phyloP scores from a whole-genome alignment of 495 filamentous ascomycete genomes.

The Penicillium daleae region DNA sequence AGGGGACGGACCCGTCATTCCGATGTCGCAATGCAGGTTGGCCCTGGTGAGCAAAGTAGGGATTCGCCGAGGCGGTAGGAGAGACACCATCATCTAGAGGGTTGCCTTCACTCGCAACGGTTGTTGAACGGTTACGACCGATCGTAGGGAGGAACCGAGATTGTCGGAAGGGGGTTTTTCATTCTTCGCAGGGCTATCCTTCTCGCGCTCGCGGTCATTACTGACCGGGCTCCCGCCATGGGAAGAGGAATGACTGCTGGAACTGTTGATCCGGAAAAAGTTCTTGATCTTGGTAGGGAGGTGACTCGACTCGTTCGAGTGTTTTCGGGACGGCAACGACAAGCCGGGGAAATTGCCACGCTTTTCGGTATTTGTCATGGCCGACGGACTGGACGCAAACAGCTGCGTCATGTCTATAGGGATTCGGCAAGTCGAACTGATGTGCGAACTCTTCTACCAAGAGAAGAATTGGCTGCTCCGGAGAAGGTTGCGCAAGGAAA shows the following conservation, averaged over 20 bases:
- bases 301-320: slow-evolving; percentile 58
- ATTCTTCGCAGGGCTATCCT: slow-evolving; percentile 43
- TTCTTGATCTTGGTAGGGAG: slow-evolving; percentile 91
- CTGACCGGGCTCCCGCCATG: slow-evolving; percentile 42
- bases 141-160: slow-evolving; percentile 81
- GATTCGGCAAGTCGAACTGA: slow-evolving; percentile 1
- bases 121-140: slow-evolving; percentile 79
- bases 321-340: slow-evolving; percentile 53
- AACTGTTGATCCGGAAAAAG: slow-evolving; percentile 94
- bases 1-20: slow-evolving; percentile 92
- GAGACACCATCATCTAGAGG: slow-evolving; percentile 84
- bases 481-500: slow-evolving; percentile 16
- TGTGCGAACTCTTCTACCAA: slow-evolving; percentile 5
- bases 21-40: slow-evolving; percentile 91
- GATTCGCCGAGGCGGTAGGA: slow-evolving; percentile 93
- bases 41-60: slow-evolving; percentile 96
- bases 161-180: slow-evolving; percentile 77
- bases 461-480: slow-evolving; percentile 6
- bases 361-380: slow-evolving; percentile 49
- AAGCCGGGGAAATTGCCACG: slow-evolving; percentile 51
- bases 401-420: slow-evolving; percentile 49
- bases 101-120: slow-evolving; percentile 93
- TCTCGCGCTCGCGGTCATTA: slow-evolving; percentile 46
- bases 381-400: slow-evolving; percentile 48
- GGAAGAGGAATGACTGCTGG: slow-evolving; percentile 56